phyloP scores from a whole-genome alignment of 148 eudicot genomes.

The Amaranthus hypochondriacus region DNA sequence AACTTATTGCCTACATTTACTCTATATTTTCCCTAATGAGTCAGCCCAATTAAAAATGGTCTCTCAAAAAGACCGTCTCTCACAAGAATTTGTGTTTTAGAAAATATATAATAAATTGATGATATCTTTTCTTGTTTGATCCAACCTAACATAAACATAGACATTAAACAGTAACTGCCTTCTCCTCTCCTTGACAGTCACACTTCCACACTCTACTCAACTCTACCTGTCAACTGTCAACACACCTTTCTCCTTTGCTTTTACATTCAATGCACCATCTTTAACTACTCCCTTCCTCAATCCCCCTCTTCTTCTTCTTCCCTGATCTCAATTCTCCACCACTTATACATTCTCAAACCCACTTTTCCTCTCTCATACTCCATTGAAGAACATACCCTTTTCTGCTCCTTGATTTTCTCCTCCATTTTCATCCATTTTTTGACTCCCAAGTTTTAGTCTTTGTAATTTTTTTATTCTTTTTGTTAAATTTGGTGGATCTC shows the following conservation, averaged over 20 bases:
- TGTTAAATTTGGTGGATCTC: constrained; percentile 25
- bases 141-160: background rate
- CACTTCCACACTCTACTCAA: background rate
- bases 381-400: background rate
- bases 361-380: background rate
- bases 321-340: background rate
- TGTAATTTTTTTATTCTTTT: background rate
- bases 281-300: constrained; percentile 11
- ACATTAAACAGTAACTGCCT: constrained; percentile 2
- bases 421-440: background rate
- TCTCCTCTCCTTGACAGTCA: background rate
- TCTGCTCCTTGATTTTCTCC: background rate
- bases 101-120: background rate
- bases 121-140: background rate
- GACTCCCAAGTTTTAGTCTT: background rate
- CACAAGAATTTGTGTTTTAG: no score
- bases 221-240: background rate
- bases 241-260: constrained; percentile 24
- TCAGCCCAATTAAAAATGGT: no score
- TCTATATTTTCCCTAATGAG: no score
- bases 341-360: no score
- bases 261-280: constrained; percentile 36
- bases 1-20: no score
- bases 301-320: constrained; percentile 1
- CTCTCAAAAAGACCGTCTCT: no score